phyloP scores from a whole-genome alignment of 2,329 filamentous ascomycete genomes.

The Triangularia verruculosa region DNA sequence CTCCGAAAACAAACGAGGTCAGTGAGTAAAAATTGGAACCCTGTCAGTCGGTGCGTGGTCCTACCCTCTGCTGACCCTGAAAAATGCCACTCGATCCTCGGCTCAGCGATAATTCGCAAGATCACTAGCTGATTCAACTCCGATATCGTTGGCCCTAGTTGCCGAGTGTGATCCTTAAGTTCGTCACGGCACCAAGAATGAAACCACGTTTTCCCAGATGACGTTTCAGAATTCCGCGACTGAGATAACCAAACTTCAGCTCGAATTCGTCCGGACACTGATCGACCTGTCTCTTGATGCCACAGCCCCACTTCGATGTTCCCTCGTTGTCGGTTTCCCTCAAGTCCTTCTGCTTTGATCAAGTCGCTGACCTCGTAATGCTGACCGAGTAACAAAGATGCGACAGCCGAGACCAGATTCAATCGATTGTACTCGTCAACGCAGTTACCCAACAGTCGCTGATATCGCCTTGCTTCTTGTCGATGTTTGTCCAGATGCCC shows the following conservation, averaged over 20 bases:
- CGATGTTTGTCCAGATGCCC: background rate
- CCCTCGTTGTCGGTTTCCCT: background rate
- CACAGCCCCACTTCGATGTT: background rate
- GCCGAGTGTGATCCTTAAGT: background rate
- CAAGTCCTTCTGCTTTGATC: background rate
- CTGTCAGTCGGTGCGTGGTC: background rate
- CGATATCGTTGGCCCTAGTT: background rate
- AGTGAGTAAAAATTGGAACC: background rate
- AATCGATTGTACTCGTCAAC: background rate
- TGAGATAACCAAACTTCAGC: background rate
- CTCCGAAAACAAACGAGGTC: background rate
- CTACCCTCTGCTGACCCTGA: background rate
- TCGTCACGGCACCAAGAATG: background rate
- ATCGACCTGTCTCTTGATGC: background rate
- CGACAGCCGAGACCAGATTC: background rate
- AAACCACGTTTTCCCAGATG: background rate
- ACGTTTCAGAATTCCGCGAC: background rate
- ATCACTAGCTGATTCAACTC: background rate
- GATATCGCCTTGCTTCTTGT: background rate
- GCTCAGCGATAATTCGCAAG: background rate
- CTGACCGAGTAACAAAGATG: too few relatives aligned
- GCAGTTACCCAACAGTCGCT: background rate
- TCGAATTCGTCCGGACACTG: background rate
- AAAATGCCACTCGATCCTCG: background rate
- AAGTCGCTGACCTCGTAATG: too few relatives aligned